Percentiles rank a stretch among this genome's conserved stretches.
Conservation (phyloP, 2,329 filamentous ascomycete genomes). For the Cytospora mali region DNA sequence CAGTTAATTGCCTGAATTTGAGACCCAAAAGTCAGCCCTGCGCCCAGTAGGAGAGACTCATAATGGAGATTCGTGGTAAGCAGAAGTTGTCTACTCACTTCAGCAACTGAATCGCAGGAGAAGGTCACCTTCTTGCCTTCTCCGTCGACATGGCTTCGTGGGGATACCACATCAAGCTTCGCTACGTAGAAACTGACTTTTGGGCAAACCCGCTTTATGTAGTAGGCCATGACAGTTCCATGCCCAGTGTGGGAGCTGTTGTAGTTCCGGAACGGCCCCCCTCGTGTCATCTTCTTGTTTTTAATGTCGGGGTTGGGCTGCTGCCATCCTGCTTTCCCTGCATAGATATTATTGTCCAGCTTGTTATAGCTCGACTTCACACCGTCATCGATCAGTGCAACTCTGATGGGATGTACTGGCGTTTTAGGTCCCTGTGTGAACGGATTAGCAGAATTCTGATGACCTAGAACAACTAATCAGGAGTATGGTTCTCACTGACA, state of each 20-base stretch:
- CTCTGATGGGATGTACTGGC: not conserved
- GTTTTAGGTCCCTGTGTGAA: not conserved
- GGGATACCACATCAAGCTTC: not conserved
- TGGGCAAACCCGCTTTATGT: not conserved
- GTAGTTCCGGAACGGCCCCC: not conserved
- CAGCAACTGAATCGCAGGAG: not conserved
- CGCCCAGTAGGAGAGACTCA: not conserved
- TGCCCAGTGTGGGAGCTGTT: not conserved
- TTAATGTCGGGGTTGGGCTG: not conserved
- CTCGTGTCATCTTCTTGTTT: not conserved
- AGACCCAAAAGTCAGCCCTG: not conserved
- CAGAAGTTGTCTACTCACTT: not conserved
- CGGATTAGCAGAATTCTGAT: no score
- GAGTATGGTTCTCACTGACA: no score
- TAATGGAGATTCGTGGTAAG: not conserved
- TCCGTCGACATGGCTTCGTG: not conserved
- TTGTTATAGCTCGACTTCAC: not conserved
- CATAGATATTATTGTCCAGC: not conserved
- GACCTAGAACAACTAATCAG: no score
- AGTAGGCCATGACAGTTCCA: not conserved
- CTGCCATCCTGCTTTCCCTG: not conserved
- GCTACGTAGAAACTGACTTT: not conserved
- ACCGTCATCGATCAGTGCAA: not conserved
- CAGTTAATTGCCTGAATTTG: slow-evolving; percentile 10
- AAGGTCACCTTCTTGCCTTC: not conserved